Percentiles rank a stretch among this genome's conserved stretches.
Conservation (phyloP, 768 basidiomycete genomes). For the Crucibulum laeve region DNA sequence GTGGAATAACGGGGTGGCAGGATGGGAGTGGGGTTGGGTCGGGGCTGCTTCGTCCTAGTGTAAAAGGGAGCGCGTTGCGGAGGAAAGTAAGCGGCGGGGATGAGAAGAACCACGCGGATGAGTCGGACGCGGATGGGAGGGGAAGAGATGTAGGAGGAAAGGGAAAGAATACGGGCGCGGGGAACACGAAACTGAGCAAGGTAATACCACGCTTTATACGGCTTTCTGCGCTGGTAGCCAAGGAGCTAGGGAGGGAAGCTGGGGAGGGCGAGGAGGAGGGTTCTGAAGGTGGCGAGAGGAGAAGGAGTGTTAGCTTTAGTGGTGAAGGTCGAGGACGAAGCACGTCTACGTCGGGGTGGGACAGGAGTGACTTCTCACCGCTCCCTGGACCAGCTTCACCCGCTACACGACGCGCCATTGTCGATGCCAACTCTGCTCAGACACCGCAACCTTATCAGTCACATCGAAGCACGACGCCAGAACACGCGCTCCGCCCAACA, state of each 20-base stretch:
- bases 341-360: slow-evolving; percentile 9
- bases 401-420: too few species aligned
- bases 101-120: slow-evolving; percentile 38
- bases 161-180: slow-evolving; percentile 16
- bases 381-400: too few species aligned
- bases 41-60: slow-evolving; percentile 55
- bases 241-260: slow-evolving; percentile 71
- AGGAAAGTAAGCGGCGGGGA: slow-evolving; percentile 30
- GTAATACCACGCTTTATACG: slow-evolving; percentile 70
- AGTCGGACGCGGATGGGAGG: slow-evolving; percentile 42
- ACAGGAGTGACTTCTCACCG: too few species aligned
- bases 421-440: neutral
- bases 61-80: slow-evolving; percentile 54
- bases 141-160: slow-evolving; percentile 22
- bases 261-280: slow-evolving; percentile 44
- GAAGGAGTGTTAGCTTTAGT: slow-evolving; percentile 18
- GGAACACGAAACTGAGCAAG: slow-evolving; percentile 64
- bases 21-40: slow-evolving; percentile 73
- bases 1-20: slow-evolving; percentile 68
- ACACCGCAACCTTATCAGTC: neutral
- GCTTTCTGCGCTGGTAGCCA: slow-evolving; percentile 74
- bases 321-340: slow-evolving; percentile 15
- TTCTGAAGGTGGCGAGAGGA: slow-evolving; percentile 8
- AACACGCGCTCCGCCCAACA: slow-evolving; percentile 60
- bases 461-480: slow-evolving; percentile 27